Evolutionary conservation across 169 alveolate genomes (phyloP), one percentile per base, ranked within the genome.

Genomic region (Plasmodium cynomolgi): DNA sequence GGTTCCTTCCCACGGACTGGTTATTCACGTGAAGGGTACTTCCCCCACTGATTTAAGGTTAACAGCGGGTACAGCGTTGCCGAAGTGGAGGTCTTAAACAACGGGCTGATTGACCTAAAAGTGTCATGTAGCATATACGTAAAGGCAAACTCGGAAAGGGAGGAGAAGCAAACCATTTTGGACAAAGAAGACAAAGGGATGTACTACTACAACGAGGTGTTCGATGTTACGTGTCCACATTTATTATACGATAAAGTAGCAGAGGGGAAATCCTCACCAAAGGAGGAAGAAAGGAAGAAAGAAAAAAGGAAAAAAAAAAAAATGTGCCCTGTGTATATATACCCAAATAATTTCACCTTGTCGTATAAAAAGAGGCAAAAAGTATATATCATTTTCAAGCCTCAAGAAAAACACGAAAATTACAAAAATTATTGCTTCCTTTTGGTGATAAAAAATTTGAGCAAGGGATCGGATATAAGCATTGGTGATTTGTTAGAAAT

Each of bases 291-390:
- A 31, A 62, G 44, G 47, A 39, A 85, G n/a, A 58, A 54, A 26
- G 44, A 62, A 56, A n/a, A n/a, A 15, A 84, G 71, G 39, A 58
- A 86, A 15, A 50, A 44, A 34, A 85, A 73, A 50, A 20, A 47
- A 17, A 9, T 80, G 73, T 88, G 94, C 34, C 94, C 94, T 56
- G 23, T 88, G n/a, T 88, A 88, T n/a, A 80, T 88, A 41, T 88
- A 71, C 50, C 94, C 94, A 1, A n/a, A 33, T 37, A 50, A 33
- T 1, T 88, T 88, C 74, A 50, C 47, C 72, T 80, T 88, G 50
- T 79, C 90, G 7, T 88, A 88, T 41, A 88, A 88, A 41, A 79
- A 68, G 41, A 39, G 83, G 11, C 56, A 88, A 68, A 88, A 80
- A 31, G 62, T 88, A 88, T 80, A 47, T 23, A 80, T 88, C 9